A percentile compares a stretch with the other conserved stretches of the same genome.
phyloP scores from a whole-genome alignment of 441 rosid species.

The Isatis lusitanica region DNA sequence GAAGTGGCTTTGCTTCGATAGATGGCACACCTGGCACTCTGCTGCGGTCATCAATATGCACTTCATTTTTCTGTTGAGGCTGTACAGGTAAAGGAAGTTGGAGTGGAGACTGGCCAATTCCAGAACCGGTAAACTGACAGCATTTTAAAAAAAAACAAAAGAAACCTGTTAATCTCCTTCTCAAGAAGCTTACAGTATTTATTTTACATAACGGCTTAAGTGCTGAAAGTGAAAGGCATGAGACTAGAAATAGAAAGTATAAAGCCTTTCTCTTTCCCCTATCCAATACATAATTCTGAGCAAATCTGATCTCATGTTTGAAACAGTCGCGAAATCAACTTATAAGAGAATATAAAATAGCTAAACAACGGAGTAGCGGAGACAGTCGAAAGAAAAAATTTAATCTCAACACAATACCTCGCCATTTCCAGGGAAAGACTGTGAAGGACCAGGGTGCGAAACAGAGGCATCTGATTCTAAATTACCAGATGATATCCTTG shows the following conservation, averaged over 20 bases:
- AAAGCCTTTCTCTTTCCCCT: neutral
- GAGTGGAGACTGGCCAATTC: conserved; percentile 46
- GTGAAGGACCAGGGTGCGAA: conserved; percentile 57
- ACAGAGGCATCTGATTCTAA: conserved; percentile 65
- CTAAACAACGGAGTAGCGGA: neutral
- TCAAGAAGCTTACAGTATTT: conserved; percentile 8
- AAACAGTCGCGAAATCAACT: neutral
- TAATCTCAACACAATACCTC: conserved; percentile 55
- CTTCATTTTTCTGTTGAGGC: conserved; percentile 62
- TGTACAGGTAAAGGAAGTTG: conserved; percentile 57
- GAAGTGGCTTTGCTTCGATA: conserved; percentile 54
- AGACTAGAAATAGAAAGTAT: conserved; percentile 1
- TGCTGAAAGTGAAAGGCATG: conserved; percentile 12
- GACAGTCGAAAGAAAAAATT: neutral
- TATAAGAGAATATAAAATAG: neutral
- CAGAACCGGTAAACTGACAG: conserved; percentile 54
- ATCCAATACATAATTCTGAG: neutral
- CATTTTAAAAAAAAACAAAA: neutral
- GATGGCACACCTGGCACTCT: conserved; percentile 45
- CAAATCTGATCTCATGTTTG: neutral
- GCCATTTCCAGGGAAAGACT: conserved; percentile 51
- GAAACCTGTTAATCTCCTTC: neutral
- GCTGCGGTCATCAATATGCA: conserved; percentile 57
- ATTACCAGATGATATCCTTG: conserved; percentile 85
- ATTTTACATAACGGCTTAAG: neutral